phyloP scores from a whole-genome alignment of 73 alveolate genomes.

The Paramecium sexaurelia region DNA sequence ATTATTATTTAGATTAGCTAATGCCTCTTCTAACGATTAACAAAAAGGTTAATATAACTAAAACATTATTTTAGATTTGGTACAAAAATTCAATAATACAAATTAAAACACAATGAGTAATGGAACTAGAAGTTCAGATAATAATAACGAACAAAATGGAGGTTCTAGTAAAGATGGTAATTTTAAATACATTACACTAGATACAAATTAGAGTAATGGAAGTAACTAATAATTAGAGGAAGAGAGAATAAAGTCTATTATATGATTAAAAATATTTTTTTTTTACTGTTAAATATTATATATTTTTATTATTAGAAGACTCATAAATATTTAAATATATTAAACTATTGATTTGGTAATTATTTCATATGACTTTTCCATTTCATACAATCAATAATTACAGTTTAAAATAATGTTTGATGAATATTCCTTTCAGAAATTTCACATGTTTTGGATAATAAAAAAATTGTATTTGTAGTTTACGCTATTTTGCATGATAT shows the following conservation, averaged over 20 bases:
- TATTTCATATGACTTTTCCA: not conserved
- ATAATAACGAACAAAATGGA: not conserved
- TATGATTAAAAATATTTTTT: not conserved
- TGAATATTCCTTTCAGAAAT: not conserved
- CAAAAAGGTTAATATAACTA: not conserved
- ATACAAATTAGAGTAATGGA: slow-evolving; percentile 1
- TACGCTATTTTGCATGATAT: too few relatives aligned
- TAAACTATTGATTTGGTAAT: not conserved
- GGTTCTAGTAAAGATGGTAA: slow-evolving; percentile 38
- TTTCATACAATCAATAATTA: not conserved
- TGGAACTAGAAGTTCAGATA: not conserved
- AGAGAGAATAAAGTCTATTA: not conserved
- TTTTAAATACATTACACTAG: not conserved
- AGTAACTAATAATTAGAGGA: not conserved
- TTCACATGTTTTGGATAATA: too few relatives aligned
- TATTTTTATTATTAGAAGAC: not conserved
- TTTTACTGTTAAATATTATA: not conserved
- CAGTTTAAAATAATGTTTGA: not conserved
- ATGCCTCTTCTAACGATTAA: not conserved
- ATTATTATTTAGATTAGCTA: not conserved
- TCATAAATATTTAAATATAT: not conserved
- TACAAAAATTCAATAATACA: not conserved
- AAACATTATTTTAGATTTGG: not conserved
- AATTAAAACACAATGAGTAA: not conserved
- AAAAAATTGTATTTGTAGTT: too few relatives aligned